Evolutionary conservation across 495 filamentous ascomycete species (phyloP), one percentile per base, ranked within the genome.

Genomic region (Immersiella caudata): DNA sequence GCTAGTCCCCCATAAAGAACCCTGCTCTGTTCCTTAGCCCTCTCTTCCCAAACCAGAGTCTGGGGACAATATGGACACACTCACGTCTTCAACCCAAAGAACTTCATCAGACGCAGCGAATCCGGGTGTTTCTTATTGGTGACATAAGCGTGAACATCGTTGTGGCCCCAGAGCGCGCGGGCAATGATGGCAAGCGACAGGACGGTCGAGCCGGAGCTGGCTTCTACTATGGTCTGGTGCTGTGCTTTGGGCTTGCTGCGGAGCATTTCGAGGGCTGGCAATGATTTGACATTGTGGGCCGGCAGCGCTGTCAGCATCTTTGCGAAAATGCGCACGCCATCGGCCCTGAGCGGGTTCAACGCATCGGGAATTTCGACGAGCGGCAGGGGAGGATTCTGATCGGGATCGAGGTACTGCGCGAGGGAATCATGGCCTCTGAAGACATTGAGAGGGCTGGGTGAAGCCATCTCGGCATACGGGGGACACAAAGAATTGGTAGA

Each of bases 291-390:
- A 68, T 88, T 89, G 63, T 88, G 85, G 40, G 86, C 85, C 20
- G 87, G 87, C 66, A 86, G 82, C 77, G 82, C 81, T 20, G 84
- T 87, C 80, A 89, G 81, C 84, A 89, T 83, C 76, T 89, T 89
- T 16, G 86, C 86, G 69, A 86, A 89, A 60, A 89, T 86, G 20
- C 85, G 81, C 12, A 89, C 84, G 4, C 83, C 84, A 83, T 89
- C 85, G 26, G 80, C 33, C 27, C 79, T 73, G 58, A 81, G 84
- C 11, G 87, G 86, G 65, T 89, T 89, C 65, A 89, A 72, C 50
- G 78, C 70, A 36, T 78, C 76, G 7, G 87, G 87, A 4, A 89
- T 74, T 74, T 89, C 87, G 18, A 89, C 86, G 9, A 89, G 77
- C 9, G 87, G 87, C 22, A 89, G 65, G 2, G 84, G 84, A 24